These are phyloP conservation scores for Fusarium citri DNA, from an alignment of 2,329 filamentous ascomycete genomes.

Conservation along the genomic window DNA sequence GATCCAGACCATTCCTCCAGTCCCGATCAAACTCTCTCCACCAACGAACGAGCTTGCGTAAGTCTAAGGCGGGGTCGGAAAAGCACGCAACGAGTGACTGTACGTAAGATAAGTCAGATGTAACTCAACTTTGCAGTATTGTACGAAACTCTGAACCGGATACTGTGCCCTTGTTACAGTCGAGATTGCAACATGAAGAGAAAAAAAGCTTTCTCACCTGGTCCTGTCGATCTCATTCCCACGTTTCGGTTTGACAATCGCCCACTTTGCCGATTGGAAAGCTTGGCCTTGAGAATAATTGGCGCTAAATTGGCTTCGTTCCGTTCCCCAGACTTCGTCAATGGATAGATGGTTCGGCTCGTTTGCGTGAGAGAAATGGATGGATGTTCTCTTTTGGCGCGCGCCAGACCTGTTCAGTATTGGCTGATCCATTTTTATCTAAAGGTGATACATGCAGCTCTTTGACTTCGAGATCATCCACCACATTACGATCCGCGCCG, in stretches of 20 bases:
- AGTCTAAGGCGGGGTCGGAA: conserved; percentile 7
- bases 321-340: conserved; percentile 31
- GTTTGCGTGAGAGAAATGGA: neutral
- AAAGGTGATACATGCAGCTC: conserved; percentile 8
- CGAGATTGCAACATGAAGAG: conserved; percentile 1
- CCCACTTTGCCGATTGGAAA: conserved; percentile 25
- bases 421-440: conserved; percentile 18
- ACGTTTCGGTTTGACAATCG: conserved; percentile 22
- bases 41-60: conserved; percentile 43
- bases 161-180: conserved; percentile 15
- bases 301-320: conserved; percentile 19
- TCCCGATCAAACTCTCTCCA: conserved; percentile 20
- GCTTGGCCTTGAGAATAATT: conserved; percentile 23
- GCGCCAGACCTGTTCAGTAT: conserved; percentile 15
- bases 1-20: conserved; percentile 43
- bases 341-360: conserved; percentile 3
- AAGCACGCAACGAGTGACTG: conserved; percentile 4
- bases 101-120: conserved; percentile 2
- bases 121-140: neutral
- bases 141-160: conserved; percentile 9
- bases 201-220: conserved; percentile 9
- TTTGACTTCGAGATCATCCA: conserved; percentile 8
- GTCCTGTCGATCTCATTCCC: conserved; percentile 32
- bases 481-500: conserved; percentile 38
- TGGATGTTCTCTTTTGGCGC: conserved; percentile 20